A percentile compares a stretch with the other conserved stretches of the same genome.
phyloP scores from a whole-genome alignment of 441 rosid species.

The Hypseocharis bilobata region DNA sequence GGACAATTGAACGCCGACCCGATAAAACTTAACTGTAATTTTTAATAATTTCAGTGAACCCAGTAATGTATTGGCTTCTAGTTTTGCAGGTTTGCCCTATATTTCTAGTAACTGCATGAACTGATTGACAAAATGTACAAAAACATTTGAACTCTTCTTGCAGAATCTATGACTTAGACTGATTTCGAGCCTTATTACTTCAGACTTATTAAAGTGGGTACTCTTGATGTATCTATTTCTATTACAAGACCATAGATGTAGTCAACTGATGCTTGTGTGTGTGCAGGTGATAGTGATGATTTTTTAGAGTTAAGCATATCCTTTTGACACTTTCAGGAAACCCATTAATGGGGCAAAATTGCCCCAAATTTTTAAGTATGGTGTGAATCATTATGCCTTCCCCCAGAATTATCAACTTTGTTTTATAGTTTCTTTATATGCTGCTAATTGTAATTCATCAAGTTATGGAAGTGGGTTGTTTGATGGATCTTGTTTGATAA shows the following conservation, averaged over 20 bases:
- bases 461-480: neutral
- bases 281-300: neutral
- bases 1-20: conserved; percentile 31
- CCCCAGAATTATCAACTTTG: neutral
- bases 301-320: neutral
- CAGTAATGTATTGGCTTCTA: neutral
- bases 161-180: neutral
- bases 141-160: conserved; percentile 10
- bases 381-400: neutral
- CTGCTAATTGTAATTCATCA: neutral
- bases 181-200: neutral
- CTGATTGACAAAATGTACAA: neutral
- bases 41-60: conserved; percentile 20
- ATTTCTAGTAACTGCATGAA: conserved; percentile 18
- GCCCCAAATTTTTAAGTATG: neutral
- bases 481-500: neutral
- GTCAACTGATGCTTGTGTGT: neutral
- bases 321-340: neutral
- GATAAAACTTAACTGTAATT: neutral
- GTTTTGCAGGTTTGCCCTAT: conserved; percentile 17
- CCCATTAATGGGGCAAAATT: neutral
- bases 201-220: neutral
- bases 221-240: no score
- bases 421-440: neutral
- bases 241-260: neutral